Base-by-base conservation (phyloP, 1,139 yeast genomes). In the Debaryomyces sp. region DNA sequence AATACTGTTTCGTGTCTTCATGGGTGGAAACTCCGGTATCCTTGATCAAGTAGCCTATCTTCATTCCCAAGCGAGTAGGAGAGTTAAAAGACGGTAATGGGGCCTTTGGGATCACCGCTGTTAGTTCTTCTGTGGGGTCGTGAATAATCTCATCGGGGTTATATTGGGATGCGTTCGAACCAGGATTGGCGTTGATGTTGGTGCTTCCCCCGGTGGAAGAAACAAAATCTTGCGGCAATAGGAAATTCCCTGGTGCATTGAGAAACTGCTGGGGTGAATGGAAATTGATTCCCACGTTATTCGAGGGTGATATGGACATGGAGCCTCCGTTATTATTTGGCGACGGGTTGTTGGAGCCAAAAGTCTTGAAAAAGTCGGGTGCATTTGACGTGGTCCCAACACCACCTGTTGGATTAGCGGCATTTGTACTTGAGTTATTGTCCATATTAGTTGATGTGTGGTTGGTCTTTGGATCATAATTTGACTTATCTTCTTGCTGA, bases 71-170 rank as follows among this genome's bases (percentile, higher is more conserved):
- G 45, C 91, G 70, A n/a, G 85, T 82, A 6, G 88, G 87, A 12
- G 89, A 85, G 56, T 84, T 85, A 36, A 86, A 78, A 5, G 88
- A 69, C 0, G 91, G 89, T 32, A 85, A 76, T 0, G 90, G 78
- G 9, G 77, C 71, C 32, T 76, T 77, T 5, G 89, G 82, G 2
- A 89, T 70, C 1, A 87, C 62, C 0, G 91, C 96, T 55, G 80
- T 80, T 0, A 87, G 72, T 41, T 82, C 85, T 41, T 82, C 75
- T n/a, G 73, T 65, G 3, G 80, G 67, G 54, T 84, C 84, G 30
- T 77, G 70, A 17, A 84, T 54, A 21, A 71, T 66, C 46, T 68
- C 59, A 52, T 81, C 76, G 45, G 64, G 48, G 50, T 37, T 41
- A 9, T 26, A 13, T 21, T 35, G 21, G 38, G 13, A 24, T 18